Base-by-base conservation (phyloP, 352 stramenopile species). In the Elongisporangium anandrum region DNA sequence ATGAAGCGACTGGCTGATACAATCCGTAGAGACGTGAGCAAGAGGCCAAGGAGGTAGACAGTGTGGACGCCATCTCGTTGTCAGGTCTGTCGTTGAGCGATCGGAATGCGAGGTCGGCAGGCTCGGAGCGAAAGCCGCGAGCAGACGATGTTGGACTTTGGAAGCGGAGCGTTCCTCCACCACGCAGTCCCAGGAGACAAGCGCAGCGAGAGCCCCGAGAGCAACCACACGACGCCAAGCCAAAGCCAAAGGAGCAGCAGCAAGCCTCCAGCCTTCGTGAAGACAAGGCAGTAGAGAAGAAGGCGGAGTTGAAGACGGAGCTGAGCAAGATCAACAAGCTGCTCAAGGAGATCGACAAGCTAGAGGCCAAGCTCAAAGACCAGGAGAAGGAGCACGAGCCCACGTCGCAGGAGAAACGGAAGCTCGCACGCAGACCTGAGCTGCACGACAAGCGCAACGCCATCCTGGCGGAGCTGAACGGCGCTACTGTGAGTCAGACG, bases 381-480 rank as follows among this genome's bases (percentile, higher is more conserved):
- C 47, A 41, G 6, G 41, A 5, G 2, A 52, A 57, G 41, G 49
- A 63, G 56, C 9, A 53, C 17, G 45, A 52, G 29, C 29, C 29
- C 29, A 15, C 29, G 29, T 8, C 29, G 29, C 29, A 41, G 29
- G 29, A 41, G 9, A 41, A 41, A 8, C 29, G 29, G 5, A 41
- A 41, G 29, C 29, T 41, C 29, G 29, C 29, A 2, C 29, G 29
- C 13, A 4, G 29, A 41, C 29, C 2, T 0, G 45, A 60, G 48
- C 19, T 50, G 5, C 16, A 57, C 22, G 47, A 64, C 53, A 26
- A 19, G 6, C 13, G 23, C 17, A 19, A 19, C 26, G 26, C n/a
- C 39, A 23, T 19, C 13, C 23, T 85, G 54, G 72, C 70, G 4
- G 65, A 80, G 64, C 64, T 85, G 48, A 85, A 71, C 17, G 75